phyloP scores from a whole-genome alignment of 495 filamentous ascomycete species.

The Sabuloglossum arenarium region DNA sequence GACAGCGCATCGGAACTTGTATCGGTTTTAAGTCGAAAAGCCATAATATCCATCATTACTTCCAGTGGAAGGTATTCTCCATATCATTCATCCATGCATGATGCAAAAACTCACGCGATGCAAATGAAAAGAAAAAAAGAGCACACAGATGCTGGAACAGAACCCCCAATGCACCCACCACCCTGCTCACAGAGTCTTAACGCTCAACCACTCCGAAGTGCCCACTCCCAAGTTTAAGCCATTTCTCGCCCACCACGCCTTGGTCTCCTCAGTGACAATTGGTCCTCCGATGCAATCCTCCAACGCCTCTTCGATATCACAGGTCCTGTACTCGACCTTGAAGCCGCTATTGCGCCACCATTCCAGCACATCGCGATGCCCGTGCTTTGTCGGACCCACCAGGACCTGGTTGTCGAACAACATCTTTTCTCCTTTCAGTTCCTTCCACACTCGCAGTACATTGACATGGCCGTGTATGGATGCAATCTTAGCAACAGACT shows the following conservation, averaged over 20 bases:
- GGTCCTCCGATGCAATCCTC: constrained; percentile 58
- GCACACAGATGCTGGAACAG: not conserved
- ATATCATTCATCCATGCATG: too few relatives aligned
- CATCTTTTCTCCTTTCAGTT: constrained; percentile 60
- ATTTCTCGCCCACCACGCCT: constrained; percentile 78
- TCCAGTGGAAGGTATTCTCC: too few relatives aligned
- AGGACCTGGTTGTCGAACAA: constrained; percentile 78
- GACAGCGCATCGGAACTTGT: not conserved
- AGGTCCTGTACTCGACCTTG: constrained; percentile 78
- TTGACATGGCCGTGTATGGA: constrained; percentile 70
- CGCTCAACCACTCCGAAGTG: constrained; percentile 87
- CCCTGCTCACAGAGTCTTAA: constrained; percentile 32
- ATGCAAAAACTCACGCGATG: too few relatives aligned
- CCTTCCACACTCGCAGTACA: constrained; percentile 65
- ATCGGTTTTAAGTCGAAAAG: too few relatives aligned
- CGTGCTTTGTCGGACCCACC: constrained; percentile 70
- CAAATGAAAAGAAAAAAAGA: not conserved
- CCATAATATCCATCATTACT: too few relatives aligned
- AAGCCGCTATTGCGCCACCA: constrained; percentile 75
- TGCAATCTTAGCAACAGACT: constrained; percentile 62
- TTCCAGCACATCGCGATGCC: constrained; percentile 62
- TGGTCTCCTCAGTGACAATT: constrained; percentile 40
- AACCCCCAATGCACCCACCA: not conserved
- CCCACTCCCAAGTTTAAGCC: constrained; percentile 70
- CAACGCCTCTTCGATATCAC: constrained; percentile 83